A percentile compares a stretch with the other conserved stretches of the same genome.
phyloP scores from a whole-genome alignment of 1,284 basidiomycete genomes.

The Pseudozyma tsukubaensis region DNA sequence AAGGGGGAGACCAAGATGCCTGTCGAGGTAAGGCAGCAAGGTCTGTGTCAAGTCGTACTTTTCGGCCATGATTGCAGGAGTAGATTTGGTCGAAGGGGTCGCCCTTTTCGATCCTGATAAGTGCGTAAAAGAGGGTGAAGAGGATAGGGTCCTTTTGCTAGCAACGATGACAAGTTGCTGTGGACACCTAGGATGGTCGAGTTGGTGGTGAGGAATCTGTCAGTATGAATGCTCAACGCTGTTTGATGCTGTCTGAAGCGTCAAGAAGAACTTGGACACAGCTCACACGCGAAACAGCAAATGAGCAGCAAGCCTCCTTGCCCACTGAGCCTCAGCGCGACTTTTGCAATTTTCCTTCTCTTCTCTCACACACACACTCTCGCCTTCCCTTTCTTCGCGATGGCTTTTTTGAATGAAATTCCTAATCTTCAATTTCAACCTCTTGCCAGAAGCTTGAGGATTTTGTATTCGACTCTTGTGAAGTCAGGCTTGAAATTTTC shows the following conservation, averaged over 20 bases:
- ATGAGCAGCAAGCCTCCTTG: not conserved
- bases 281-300: constrained; percentile 6
- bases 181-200: constrained; percentile 38
- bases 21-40: constrained; percentile 84
- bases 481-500: constrained; percentile 10
- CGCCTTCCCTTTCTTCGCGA: constrained; percentile 23
- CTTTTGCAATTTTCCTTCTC: constrained; percentile 15
- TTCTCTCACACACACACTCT: constrained; percentile 9
- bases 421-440: not conserved
- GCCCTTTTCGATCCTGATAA: constrained; percentile 8
- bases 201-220: constrained; percentile 29
- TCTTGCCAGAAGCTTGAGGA: not conserved
- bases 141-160: constrained; percentile 19
- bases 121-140: not conserved
- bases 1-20: constrained; percentile 91
- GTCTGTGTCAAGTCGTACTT: constrained; percentile 78
- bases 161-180: constrained; percentile 40
- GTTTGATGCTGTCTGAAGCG: not conserved
- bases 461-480: constrained; percentile 10
- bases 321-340: constrained; percentile 14
- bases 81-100: constrained; percentile 8
- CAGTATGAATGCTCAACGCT: constrained; percentile 7
- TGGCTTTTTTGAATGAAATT: no score
- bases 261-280: constrained; percentile 17
- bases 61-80: constrained; percentile 57